Conservation (phyloP, 345 rosid genomes). For the Populus davidiana region DNA sequence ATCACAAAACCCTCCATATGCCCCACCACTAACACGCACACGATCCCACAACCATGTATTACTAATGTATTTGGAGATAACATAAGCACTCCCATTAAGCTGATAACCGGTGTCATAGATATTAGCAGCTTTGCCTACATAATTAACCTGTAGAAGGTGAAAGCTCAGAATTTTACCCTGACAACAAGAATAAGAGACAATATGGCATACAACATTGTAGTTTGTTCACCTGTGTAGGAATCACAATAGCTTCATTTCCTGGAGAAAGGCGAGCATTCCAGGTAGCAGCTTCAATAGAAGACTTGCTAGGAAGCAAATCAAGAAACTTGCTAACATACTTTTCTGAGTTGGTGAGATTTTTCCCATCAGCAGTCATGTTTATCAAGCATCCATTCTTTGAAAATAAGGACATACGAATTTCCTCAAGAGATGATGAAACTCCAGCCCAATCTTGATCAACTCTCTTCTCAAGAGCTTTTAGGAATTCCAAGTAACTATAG, state of each 20-base stretch:
- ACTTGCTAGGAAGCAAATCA: conserved; percentile 71
- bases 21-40: conserved; percentile 96
- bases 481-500: conserved; percentile 78
- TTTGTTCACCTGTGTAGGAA: conserved; percentile 80
- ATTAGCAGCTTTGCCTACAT: conserved; percentile 93
- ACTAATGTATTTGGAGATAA: conserved; percentile 81
- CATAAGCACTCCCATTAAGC: conserved; percentile 86
- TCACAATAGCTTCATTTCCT: conserved; percentile 81
- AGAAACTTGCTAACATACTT: conserved; percentile 72
- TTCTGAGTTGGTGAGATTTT: conserved; percentile 53
- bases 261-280: conserved; percentile 65
- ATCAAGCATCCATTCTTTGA: conserved; percentile 74
- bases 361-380: conserved; percentile 87
- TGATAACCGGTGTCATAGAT: conserved; percentile 70
- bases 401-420: conserved; percentile 73
- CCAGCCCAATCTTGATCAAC: conserved; percentile 88
- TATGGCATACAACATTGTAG: not conserved
- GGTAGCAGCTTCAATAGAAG: conserved; percentile 36
- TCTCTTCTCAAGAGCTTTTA: conserved; percentile 71
- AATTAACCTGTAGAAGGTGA: conserved; percentile 67
- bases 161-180: not conserved
- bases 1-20: conserved; percentile 95
- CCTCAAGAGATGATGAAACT: conserved; percentile 85
- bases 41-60: conserved; percentile 98
- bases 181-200: not conserved